A percentile compares a stretch with the other conserved stretches of the same genome.
Evolutionary conservation across 1,284 basidiomycete genomes (phyloP).

Genomic region (Anthracocystis walkeri): DNA sequence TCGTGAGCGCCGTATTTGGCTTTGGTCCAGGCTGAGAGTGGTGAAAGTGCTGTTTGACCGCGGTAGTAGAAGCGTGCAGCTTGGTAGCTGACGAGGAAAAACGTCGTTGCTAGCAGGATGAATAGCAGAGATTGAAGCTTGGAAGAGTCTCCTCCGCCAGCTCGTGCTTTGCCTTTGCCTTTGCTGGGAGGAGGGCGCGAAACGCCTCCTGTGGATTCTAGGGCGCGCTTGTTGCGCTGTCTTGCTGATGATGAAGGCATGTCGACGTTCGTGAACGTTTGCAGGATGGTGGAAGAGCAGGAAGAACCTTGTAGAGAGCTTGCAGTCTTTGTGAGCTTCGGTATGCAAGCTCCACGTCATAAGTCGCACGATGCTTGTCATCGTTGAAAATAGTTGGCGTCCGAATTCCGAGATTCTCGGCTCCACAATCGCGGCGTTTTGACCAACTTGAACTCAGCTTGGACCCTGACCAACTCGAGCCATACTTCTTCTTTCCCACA

Average conservation of each 20-base stretch:
- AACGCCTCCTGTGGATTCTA: conserved; percentile 35
- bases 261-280: neutral
- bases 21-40: conserved; percentile 39
- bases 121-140: conserved; percentile 42
- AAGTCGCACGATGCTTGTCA: conserved; percentile 17
- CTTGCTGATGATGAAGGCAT: conserved; percentile 47
- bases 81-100: conserved; percentile 38
- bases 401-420: conserved; percentile 14
- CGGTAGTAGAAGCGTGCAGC: conserved; percentile 45
- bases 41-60: conserved; percentile 24
- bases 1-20: conserved; percentile 38
- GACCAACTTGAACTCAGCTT: conserved; percentile 5
- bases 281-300: neutral
- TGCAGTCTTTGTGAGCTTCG: neutral
- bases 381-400: neutral
- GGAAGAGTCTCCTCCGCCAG: conserved; percentile 10
- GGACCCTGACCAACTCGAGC: conserved; percentile 3
- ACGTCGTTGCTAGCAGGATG: conserved; percentile 33
- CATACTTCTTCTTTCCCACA: conserved; percentile 1
- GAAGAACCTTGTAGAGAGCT: neutral
- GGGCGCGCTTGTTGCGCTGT: conserved; percentile 49
- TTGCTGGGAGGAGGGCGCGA: conserved; percentile 19
- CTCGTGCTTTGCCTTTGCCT: conserved; percentile 17
- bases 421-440: conserved; percentile 4
- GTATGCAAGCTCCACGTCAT: conserved; percentile 38